Conservation (phyloP, 2,329 filamentous ascomycete species). For the Beauveria australis region DNA sequence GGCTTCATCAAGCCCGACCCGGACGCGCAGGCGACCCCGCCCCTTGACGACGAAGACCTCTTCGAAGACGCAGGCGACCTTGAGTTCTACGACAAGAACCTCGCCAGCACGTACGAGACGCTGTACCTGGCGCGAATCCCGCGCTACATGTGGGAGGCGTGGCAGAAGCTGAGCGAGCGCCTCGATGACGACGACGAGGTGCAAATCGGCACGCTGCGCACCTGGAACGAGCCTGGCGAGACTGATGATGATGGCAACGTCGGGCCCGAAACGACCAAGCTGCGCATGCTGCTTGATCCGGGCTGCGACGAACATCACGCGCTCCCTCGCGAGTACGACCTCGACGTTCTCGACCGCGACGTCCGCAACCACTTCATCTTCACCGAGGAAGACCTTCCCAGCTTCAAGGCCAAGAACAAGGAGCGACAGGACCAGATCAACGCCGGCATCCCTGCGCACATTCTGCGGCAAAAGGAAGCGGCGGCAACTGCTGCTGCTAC, state of each 20-base stretch:
- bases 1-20: slow-evolving; percentile 41
- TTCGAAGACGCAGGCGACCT: slow-evolving; percentile 54
- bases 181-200: slow-evolving; percentile 77
- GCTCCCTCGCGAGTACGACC: slow-evolving; percentile 81
- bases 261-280: slow-evolving; percentile 25
- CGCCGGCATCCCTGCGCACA: slow-evolving; percentile 50
- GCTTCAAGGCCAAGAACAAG: slow-evolving; percentile 39
- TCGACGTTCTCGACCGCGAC: slow-evolving; percentile 56
- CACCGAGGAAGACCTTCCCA: slow-evolving; percentile 80
- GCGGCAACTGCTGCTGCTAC: slow-evolving; percentile 12
- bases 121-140: slow-evolving; percentile 73
- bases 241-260: slow-evolving; percentile 33
- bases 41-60: slow-evolving; percentile 56
- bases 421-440: slow-evolving; percentile 47
- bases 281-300: slow-evolving; percentile 58
- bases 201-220: slow-evolving; percentile 65
- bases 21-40: slow-evolving; percentile 35
- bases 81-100: slow-evolving; percentile 43
- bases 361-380: slow-evolving; percentile 87
- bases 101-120: slow-evolving; percentile 32
- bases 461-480: slow-evolving; percentile 36
- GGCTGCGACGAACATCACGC: slow-evolving; percentile 59
- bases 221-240: slow-evolving; percentile 48
- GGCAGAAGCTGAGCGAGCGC: slow-evolving; percentile 46
- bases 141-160: slow-evolving; percentile 71